Percentiles rank a stretch among this genome's conserved stretches.
These are phyloP conservation scores for Corylus avellana DNA, from an alignment of 306 rosid species.

Conservation along the genomic window DNA sequence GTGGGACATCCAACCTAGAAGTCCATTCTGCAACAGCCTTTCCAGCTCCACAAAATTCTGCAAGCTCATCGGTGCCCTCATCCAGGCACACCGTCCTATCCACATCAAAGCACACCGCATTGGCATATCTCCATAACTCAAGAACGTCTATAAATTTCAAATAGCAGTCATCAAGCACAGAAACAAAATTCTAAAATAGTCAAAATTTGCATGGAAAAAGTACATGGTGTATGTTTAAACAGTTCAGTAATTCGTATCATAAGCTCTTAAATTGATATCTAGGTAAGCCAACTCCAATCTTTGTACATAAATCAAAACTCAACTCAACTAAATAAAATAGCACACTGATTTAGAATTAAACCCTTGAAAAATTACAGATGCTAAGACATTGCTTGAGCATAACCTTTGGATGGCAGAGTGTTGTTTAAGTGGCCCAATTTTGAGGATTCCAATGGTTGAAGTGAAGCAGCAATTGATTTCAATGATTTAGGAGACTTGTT, in stretches of 20 bases:
- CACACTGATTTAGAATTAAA: background rate
- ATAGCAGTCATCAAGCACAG: conserved; percentile 6
- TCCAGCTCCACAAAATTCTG: conserved; percentile 95
- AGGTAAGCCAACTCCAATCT: background rate
- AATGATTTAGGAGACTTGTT: conserved; percentile 24
- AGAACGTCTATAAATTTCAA: conserved; percentile 40
- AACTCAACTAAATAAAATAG: background rate
- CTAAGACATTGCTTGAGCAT: background rate
- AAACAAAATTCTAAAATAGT: conserved; percentile 3
- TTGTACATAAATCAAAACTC: background rate
- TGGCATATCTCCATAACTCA: conserved; percentile 58
- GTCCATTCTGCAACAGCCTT: conserved; percentile 96
- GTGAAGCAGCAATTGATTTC: conserved; percentile 39
- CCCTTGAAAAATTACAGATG: background rate
- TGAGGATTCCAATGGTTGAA: conserved; percentile 35
- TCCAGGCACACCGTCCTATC: conserved; percentile 75
- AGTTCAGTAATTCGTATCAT: background rate
- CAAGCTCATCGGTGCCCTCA: conserved; percentile 94
- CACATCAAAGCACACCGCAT: conserved; percentile 64
- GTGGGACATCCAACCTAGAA: conserved; percentile 54
- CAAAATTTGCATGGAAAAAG: background rate
- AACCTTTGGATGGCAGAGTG: conserved; percentile 58
- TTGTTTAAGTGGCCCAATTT: conserved; percentile 43
- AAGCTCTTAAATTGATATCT: background rate
- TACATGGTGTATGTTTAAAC: background rate